These are phyloP conservation scores for Plasmodiophora brassicae DNA, from an alignment of 208 protist species.

Conservation along the genomic window DNA sequence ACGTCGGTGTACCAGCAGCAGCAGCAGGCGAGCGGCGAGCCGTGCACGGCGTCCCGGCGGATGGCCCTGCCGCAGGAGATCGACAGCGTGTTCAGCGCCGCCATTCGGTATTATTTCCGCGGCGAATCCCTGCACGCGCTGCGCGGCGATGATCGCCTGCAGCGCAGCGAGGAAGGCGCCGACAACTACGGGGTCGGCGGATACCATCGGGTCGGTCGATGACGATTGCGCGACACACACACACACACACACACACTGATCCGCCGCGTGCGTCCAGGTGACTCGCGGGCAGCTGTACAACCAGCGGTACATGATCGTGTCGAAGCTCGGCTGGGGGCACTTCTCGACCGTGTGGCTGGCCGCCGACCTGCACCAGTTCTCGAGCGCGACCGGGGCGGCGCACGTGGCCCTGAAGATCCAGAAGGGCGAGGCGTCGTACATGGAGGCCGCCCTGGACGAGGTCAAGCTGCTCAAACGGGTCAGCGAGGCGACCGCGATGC, in stretches of 20 bases:
- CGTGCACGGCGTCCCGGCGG: too few species aligned
- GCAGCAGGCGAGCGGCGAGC: too few species aligned
- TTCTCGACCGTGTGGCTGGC: constrained; percentile 98
- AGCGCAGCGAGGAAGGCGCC: neutral
- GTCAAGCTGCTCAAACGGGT: constrained; percentile 70
- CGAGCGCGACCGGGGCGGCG: neutral
- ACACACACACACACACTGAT: too few species aligned
- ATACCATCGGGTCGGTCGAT: neutral
- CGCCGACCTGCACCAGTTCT: constrained; percentile 67
- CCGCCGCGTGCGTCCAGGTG: too few species aligned
- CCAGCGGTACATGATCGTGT: constrained; percentile 79
- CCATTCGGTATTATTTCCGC: neutral
- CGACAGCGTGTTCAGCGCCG: neutral
- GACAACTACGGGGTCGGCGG: neutral
- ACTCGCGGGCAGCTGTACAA: constrained; percentile 63
- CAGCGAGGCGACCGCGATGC: neutral
- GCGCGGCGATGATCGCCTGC: neutral
- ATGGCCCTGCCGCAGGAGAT: too few species aligned
- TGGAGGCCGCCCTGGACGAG: constrained; percentile 72
- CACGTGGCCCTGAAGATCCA: constrained; percentile 79
- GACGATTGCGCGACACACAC: too few species aligned
- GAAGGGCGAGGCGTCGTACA: constrained; percentile 76
- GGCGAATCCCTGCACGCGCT: neutral
- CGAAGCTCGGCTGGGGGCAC: constrained; percentile 96
- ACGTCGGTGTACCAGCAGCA: too few species aligned